Evolutionary conservation across 352 stramenopile genomes (phyloP), one percentile per base, ranked within the genome.

Genomic region (Phytophthora hibernalis): DNA sequence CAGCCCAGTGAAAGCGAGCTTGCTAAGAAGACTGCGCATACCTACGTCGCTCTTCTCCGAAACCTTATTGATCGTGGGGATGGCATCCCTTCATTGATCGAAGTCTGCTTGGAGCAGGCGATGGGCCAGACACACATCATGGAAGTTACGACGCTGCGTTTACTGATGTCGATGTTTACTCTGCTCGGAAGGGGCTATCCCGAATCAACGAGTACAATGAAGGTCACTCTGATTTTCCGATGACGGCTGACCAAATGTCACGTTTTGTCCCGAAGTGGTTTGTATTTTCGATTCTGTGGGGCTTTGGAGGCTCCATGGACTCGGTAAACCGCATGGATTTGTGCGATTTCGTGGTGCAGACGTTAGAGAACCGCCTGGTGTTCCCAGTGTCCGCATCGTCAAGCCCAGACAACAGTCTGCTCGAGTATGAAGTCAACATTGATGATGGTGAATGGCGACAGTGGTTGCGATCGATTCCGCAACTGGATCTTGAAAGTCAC

Each of bases 181-280:
- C 80, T 99, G 43, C 75, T 99, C 44, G 70, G 91, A 20, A 89
- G 98, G 65, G 98, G 7, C 86, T 99, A 47, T 88, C 81, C 30
- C 78, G 97, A 31, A 97, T 98, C 22, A 91, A 98, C 51, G 97
- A 99, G 72, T 99, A 99, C 79, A 99, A 99, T 70, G 98, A 99
- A 79, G 96, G 93, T 43, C 97, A 99, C 67, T 93, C 94, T 1
- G 98, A 99, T 61, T 99, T 99, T 65, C 97, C 97, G 0, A 98
- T 99, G 94, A 87, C 83, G 1, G 85, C 89, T 37, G 96, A 98
- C n/a, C 97, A 99, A 74, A 95, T 99, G 71, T 82, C 94, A 33
- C 86, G 89, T 37, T 99, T 99, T 80, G 86, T 97, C 7, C 89
- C 95, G 15, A 98, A 98, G 37, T 99, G 97, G 97, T 80, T 99